Base-by-base conservation (phyloP, 2,329 filamentous ascomycete genomes). In the Hymenoscyphus linearis region DNA sequence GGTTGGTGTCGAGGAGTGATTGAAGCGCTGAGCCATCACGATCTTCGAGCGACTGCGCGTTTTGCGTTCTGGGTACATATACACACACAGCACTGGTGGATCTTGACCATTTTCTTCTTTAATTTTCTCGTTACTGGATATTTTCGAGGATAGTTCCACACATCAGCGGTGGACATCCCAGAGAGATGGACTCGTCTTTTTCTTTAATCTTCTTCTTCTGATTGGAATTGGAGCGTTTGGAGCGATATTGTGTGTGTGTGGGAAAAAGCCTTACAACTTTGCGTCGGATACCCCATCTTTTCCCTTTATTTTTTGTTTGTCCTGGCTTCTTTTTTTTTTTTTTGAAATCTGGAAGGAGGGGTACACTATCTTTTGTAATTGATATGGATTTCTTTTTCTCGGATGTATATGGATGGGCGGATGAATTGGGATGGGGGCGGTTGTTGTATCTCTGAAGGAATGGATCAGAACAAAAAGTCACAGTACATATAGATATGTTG, bases 1-100 rank as follows among this genome's bases (percentile, higher is more conserved):
- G 25, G 65, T 70, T 16, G 64, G 63, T 2, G 62, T 62, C 34
- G 70, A 70, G 62, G 70, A 72, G 53, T 63, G 67, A 18, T 67
- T 50, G 44, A 12, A 18, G n/a, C 22, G 44, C 18, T 18, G 22
- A 50, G 18, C 22, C 22, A 25, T 50, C 25, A 50, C 27, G 14
- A 31, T 53, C 2, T 31, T 31, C n/a, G 25, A 22, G 13, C 26
- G 52, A 53, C 27, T 53, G 13, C 25, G 22, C 3, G 25, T 31
- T n/a, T 53, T 27, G 52, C 52, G 25, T 34, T 34, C 25, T 53
- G 52, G 27, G 25, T 27, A 31, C 26, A 53, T n/a, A n/a, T 6
- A 22, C 6, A 7, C 14, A 26, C 27, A 25, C n/a, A 31, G n/a
- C 18, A 22, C 18, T 52, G 27, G n/a, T 25, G 25, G 40, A 57